These are phyloP conservation scores for Chrysanthemum lavandulifolium DNA, from an alignment of 129 eudicot genomes.

Conservation along the genomic window DNA sequence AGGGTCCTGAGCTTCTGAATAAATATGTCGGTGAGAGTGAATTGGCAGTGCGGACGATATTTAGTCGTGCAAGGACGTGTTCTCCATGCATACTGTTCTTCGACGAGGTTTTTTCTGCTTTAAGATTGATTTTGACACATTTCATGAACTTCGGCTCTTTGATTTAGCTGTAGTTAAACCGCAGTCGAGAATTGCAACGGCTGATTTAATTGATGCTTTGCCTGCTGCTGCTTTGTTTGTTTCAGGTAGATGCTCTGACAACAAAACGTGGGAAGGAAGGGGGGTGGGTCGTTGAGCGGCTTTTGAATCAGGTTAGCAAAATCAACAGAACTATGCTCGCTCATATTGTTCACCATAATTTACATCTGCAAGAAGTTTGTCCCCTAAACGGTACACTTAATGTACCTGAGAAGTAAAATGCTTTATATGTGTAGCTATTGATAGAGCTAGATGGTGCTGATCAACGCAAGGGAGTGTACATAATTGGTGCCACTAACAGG, in stretches of 20 bases:
- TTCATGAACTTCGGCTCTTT: neutral
- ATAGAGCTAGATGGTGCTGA: conserved; percentile 82
- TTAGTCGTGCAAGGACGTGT: conserved; percentile 92
- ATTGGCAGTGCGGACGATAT: conserved; percentile 70
- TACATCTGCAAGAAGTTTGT: neutral
- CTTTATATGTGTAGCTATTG: conserved; percentile 49
- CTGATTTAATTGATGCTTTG: neutral
- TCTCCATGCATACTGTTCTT: conserved; percentile 93
- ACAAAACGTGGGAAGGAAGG: conserved; percentile 75
- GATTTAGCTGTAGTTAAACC: neutral
- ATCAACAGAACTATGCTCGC: neutral
- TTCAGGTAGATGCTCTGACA: conserved; percentile 75
- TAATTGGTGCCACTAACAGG: conserved; percentile 93
- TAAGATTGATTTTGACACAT: too few relatives aligned
- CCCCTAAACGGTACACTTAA: too few relatives aligned
- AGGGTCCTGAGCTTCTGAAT: conserved; percentile 89
- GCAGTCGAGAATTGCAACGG: too few relatives aligned
- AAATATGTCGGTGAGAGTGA: conserved; percentile 97
- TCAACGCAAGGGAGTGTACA: conserved; percentile 62
- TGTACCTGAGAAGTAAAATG: neutral
- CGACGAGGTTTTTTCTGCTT: conserved; percentile 60
- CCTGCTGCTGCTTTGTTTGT: neutral
- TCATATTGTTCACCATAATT: neutral
- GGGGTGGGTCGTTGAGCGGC: conserved; percentile 71
- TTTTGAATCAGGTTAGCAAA: conserved; percentile 58